These are phyloP conservation scores for Phylloporus sp. DNA, from an alignment of 768 basidiomycete species.

Conservation along the genomic window DNA sequence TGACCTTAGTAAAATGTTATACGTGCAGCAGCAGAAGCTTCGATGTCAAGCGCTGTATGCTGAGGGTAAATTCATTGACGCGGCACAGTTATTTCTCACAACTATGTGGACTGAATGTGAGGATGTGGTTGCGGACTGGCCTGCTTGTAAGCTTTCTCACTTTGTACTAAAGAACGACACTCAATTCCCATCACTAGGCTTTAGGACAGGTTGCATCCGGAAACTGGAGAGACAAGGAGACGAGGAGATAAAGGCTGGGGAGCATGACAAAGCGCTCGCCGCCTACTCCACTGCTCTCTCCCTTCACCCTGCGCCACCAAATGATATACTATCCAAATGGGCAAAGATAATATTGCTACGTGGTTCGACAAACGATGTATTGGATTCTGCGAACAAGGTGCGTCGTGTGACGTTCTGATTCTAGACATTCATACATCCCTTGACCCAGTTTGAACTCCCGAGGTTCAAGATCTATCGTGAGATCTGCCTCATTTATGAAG, in stretches of 20 bases:
- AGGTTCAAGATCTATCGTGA: neutral
- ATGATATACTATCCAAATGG: neutral
- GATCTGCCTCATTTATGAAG: neutral
- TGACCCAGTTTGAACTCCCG: conserved; percentile 1
- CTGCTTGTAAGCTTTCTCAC: neutral
- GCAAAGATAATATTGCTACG: neutral
- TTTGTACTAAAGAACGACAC: no score
- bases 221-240: neutral
- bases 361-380: neutral
- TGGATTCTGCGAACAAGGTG: neutral
- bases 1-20: neutral
- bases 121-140: neutral
- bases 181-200: neutral
- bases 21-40: neutral
- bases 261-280: neutral
- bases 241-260: neutral
- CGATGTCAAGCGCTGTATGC: conserved; percentile 5
- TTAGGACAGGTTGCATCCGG: neutral
- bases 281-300: neutral
- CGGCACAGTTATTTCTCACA: neutral
- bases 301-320: neutral
- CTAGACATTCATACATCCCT: neutral
- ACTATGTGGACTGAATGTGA: neutral
- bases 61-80: neutral
- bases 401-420: no score